Percentiles rank a stretch among this genome's conserved stretches.
phyloP scores from a whole-genome alignment of 257 asterid genomes.

The Nicotiana knightiana region DNA sequence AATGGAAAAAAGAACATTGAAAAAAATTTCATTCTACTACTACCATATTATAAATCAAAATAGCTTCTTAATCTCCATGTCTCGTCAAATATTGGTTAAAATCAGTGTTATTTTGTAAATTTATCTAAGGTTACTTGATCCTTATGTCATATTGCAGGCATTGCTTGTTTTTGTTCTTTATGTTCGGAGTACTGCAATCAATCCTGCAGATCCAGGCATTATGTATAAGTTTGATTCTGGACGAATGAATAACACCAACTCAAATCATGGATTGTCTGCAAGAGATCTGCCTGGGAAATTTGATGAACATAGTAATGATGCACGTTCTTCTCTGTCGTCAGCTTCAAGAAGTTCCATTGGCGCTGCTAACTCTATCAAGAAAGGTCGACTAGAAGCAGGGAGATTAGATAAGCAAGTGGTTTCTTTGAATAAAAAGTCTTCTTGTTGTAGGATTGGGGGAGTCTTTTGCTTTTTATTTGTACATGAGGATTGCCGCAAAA shows the following conservation, averaged over 20 bases:
- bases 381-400: constrained; percentile 56
- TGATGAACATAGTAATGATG: constrained; percentile 63
- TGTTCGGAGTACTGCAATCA: constrained; percentile 89
- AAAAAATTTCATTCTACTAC: background rate
- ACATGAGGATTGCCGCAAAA: constrained; percentile 77
- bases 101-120: background rate
- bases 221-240: constrained; percentile 68
- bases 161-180: constrained; percentile 79
- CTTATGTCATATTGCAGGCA: constrained; percentile 52
- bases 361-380: constrained; percentile 60
- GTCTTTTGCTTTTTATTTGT: constrained; percentile 68
- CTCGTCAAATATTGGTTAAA: background rate
- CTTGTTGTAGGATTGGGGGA: constrained; percentile 54
- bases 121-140: background rate
- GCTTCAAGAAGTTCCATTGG: constrained; percentile 67
- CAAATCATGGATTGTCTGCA: constrained; percentile 42
- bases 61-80: background rate
- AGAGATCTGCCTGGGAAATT: constrained; percentile 41
- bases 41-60: background rate
- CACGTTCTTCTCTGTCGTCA: constrained; percentile 65
- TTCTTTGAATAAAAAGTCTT: constrained; percentile 38
- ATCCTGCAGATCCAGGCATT: constrained; percentile 98
- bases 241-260: constrained; percentile 32
- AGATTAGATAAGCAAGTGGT: constrained; percentile 41
- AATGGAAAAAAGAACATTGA: background rate